Evolutionary conservation across 352 stramenopile species (phyloP), one percentile per base, ranked within the genome.

Genomic region (Phytopythium montanum): DNA sequence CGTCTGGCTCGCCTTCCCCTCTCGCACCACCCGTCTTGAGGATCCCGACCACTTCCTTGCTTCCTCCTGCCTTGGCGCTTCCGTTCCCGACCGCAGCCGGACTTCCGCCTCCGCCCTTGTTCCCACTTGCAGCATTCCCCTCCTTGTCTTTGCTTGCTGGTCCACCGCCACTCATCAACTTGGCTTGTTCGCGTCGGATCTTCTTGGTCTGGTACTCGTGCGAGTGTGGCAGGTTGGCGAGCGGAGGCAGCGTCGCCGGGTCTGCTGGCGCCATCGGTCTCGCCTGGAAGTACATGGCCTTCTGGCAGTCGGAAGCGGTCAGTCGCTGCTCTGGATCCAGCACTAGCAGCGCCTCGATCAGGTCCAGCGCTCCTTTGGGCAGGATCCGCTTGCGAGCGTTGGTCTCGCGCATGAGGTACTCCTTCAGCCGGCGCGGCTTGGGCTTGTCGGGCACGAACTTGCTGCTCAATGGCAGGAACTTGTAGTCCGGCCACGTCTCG

Each of bases 271-370:
- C 72, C 49, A 75, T 84, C n/a, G 87, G 87, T 2, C 85, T 72
- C 13, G 68, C 61, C 39, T 88, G 80, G 75, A 99, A 99, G 68
- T 98, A 99, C 4, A 80, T 68, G 69, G 98, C 90, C 51, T 96
- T 88, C 38, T 99, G 68, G 23, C 94, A 96, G 46, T 96, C 86
- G 1, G 92, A 73, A 0, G 95, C 95, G 0, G 95, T 98, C 51
- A 99, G 79, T 5, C 97, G 80, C 60, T 96, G 82, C 39, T 96
- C 86, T 4, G 96, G 96, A 72, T 99, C 95, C 61, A 98, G 94
- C 49, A 96, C 88, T 9, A 99, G 77, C 69, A 99, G 87, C 57
- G 92, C 87, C 52, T 92, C 83, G 36, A 99, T 88, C 49, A 99
- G 72, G 58, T 99, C 94, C 16, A 98, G 68, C 23, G 87, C 81